phyloP scores from a whole-genome alignment of 2,329 filamentous ascomycete species.

The Cladophialophora yegresii region DNA sequence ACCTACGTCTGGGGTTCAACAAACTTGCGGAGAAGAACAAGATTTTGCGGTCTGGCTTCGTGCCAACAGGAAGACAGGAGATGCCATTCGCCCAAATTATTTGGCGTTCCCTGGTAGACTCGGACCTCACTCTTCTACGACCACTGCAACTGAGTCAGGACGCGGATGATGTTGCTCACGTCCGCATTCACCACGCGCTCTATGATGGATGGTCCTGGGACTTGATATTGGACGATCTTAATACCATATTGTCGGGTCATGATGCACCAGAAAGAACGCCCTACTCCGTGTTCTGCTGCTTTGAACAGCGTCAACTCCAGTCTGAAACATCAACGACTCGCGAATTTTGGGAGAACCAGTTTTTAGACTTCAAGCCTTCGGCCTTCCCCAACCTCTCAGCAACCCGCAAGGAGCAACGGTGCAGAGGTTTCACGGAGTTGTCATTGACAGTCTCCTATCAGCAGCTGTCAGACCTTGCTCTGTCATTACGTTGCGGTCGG shows the following conservation, averaged over 20 bases:
- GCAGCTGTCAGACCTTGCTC: conserved; percentile 44
- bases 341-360: conserved; percentile 68
- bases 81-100: conserved; percentile 64
- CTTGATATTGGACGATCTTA: conserved; percentile 68
- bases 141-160: conserved; percentile 57
- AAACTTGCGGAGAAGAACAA: conserved; percentile 59
- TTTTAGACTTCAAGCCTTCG: conserved; percentile 59
- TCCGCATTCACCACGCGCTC: conserved; percentile 76
- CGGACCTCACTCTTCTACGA: conserved; percentile 50
- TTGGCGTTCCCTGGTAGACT: conserved; percentile 55
- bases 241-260: conserved; percentile 49
- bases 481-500: conserved; percentile 55
- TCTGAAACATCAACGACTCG: conserved; percentile 1
- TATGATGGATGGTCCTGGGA: conserved; percentile 96
- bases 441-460: conserved; percentile 40
- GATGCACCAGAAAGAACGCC: conserved; percentile 52
- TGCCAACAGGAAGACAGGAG: conserved; percentile 48
- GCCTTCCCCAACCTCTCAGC: conserved; percentile 52
- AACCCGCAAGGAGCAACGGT: background rate
- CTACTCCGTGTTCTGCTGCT: conserved; percentile 62
- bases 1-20: conserved; percentile 55
- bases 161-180: conserved; percentile 40
- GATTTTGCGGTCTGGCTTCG: conserved; percentile 74
- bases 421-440: conserved; percentile 27
- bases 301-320: conserved; percentile 42